A percentile compares a stretch with the other conserved stretches of the same genome.
Conservation (phyloP, 1,139 yeast genomes). For the Geotrichum aggregatum region DNA sequence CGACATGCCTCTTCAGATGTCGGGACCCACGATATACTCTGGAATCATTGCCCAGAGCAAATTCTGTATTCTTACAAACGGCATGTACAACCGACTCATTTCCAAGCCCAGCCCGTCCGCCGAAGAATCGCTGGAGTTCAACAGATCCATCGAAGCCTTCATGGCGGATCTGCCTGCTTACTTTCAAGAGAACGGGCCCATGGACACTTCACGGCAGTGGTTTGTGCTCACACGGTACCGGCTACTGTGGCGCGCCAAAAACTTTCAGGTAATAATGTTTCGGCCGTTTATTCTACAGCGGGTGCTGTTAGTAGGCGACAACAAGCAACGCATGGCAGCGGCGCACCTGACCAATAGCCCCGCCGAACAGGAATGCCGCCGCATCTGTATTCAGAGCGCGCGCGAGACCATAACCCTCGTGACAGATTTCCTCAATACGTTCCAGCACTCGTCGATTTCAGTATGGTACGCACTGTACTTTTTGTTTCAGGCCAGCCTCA, state of each 20-base stretch:
- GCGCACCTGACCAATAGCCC: conserved; percentile 31
- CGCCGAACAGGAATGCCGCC: conserved; percentile 49
- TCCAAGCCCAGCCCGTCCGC: conserved; percentile 48
- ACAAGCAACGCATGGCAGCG: conserved; percentile 28
- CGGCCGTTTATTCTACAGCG: conserved; percentile 56
- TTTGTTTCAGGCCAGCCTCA: conserved; percentile 55
- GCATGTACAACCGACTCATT: conserved; percentile 50
- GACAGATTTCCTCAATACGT: conserved; percentile 44
- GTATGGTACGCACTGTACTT: conserved; percentile 65
- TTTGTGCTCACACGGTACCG: conserved; percentile 48
- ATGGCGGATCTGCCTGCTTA: conserved; percentile 46
- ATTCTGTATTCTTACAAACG: conserved; percentile 49
- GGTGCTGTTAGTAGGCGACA: conserved; percentile 45
- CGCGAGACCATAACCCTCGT: conserved; percentile 51
- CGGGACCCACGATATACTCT: conserved; percentile 55
- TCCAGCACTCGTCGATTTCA: conserved; percentile 45
- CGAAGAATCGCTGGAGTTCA: conserved; percentile 48
- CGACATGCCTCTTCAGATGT: conserved; percentile 30
- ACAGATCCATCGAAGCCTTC: conserved; percentile 45
- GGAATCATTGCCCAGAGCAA: conserved; percentile 56
- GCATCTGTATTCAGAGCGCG: conserved; percentile 51
- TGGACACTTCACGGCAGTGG: conserved; percentile 41
- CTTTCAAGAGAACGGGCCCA: conserved; percentile 39
- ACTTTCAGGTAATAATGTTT: conserved; percentile 51
- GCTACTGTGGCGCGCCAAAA: conserved; percentile 53